Conservation (phyloP, 192 early-diverging fungal species). For the Linnemannia zychae region DNA sequence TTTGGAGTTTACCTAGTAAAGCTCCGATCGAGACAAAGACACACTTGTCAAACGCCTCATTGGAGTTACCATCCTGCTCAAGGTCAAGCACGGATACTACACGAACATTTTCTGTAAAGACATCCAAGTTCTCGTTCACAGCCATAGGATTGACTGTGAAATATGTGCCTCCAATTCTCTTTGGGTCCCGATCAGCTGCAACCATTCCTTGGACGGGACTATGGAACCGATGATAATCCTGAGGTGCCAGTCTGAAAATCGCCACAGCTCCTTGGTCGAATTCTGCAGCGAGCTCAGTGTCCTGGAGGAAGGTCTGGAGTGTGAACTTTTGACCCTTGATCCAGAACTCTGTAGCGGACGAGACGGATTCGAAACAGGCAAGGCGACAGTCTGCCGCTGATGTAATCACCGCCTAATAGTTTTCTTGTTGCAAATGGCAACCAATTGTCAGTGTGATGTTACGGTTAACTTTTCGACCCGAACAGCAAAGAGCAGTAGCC, state of each 20-base stretch:
- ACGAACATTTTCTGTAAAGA: conserved; percentile 81
- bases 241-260: conserved; percentile 83
- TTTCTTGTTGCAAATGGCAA: background rate
- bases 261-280: conserved; percentile 73
- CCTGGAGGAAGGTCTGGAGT: conserved; percentile 65
- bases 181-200: conserved; percentile 34
- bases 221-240: conserved; percentile 90
- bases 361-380: conserved; percentile 67
- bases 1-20: conserved; percentile 56
- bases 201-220: conserved; percentile 69
- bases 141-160: conserved; percentile 84
- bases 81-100: conserved; percentile 65
- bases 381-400: conserved; percentile 74
- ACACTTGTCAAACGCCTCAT: conserved; percentile 63
- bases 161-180: conserved; percentile 71
- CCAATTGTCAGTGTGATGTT: background rate
- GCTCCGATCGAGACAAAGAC: conserved; percentile 78
- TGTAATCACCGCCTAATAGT: conserved; percentile 57
- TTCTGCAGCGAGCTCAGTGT: conserved; percentile 58
- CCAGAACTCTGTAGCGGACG: conserved; percentile 71
- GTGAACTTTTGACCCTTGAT: conserved; percentile 82
- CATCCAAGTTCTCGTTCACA: conserved; percentile 71
- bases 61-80: conserved; percentile 16
- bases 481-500: conserved; percentile 48
- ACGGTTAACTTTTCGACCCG: background rate